Conservation (phyloP, 768 basidiomycete species). For the Naganishia onofrii region DNA sequence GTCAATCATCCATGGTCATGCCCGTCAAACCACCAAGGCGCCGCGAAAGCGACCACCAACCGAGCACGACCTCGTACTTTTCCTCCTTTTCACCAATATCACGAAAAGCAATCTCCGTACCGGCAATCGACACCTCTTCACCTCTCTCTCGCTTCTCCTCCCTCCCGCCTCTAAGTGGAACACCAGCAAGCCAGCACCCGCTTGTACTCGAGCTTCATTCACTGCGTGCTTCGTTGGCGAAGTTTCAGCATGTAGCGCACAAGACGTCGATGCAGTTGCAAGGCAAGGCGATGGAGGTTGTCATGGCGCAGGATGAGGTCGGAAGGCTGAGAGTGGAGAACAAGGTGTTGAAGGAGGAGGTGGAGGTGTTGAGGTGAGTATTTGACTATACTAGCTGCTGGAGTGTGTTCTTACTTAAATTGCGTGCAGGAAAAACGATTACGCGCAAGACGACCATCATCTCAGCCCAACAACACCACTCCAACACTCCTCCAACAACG, state of each 20-base stretch:
- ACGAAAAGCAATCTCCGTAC: not conserved
- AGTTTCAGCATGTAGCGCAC: slow-evolving; percentile 49
- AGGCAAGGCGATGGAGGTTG: slow-evolving; percentile 45
- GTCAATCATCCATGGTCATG: no score
- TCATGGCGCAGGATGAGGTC: slow-evolving; percentile 33
- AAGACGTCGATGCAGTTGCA: slow-evolving; percentile 49
- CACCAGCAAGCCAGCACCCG: slow-evolving; percentile 38
- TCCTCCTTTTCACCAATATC: not conserved
- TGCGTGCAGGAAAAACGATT: not conserved
- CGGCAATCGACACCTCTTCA: not conserved
- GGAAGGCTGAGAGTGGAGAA: slow-evolving; percentile 33
- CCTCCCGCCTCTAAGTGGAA: not conserved
- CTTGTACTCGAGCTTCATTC: slow-evolving; percentile 48
- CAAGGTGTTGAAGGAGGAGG: slow-evolving; percentile 34
- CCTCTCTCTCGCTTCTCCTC: slow-evolving; percentile 4
- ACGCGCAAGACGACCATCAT: not conserved
- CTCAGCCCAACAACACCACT: not conserved
- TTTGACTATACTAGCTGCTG: not conserved
- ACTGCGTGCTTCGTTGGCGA: slow-evolving; percentile 44
- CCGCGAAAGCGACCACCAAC: no score
- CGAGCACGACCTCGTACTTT: no score
- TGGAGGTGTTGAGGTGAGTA: slow-evolving; percentile 41
- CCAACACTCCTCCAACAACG: slow-evolving; percentile 5
- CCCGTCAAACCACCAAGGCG: no score
- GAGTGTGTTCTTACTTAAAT: not conserved